These are phyloP conservation scores for Apium graveolens DNA, from an alignment of 129 eudicot genomes.

Conservation along the genomic window DNA sequence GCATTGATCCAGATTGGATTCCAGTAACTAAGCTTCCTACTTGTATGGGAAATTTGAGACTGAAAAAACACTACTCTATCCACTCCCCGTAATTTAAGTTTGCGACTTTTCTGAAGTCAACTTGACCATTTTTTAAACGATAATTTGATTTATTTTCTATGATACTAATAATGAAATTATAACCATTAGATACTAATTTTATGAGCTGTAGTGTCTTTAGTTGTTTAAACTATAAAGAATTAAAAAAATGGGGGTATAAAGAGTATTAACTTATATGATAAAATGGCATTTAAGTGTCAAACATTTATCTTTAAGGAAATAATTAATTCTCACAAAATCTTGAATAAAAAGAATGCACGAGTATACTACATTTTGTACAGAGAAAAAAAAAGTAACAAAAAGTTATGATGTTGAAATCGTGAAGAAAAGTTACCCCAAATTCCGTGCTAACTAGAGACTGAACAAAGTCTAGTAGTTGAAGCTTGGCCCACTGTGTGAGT, in stretches of 20 bases:
- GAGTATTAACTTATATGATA: neutral
- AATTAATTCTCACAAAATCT: neutral
- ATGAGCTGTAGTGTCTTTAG: neutral
- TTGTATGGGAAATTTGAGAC: neutral
- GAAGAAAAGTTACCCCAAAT: conserved; percentile 60
- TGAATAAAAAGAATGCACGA: neutral
- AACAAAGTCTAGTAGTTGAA: conserved; percentile 82
- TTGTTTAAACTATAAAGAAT: neutral
- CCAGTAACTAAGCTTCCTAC: neutral
- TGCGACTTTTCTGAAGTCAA: neutral
- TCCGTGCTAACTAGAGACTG: conserved; percentile 66
- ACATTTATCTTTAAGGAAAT: neutral
- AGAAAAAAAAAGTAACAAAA: neutral
- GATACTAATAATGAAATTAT: too few species aligned
- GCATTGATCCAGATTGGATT: neutral
- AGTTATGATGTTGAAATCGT: neutral
- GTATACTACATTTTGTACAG: too few species aligned
- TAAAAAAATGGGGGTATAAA: neutral
- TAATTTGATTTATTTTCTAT: too few species aligned
- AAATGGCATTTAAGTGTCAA: neutral
- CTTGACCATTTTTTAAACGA: too few species aligned
- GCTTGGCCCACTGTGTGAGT: conserved; percentile 68
- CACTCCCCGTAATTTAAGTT: neutral
- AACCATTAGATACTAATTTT: neutral
- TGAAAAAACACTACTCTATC: neutral